Percentiles rank a stretch among this genome's conserved stretches.
Evolutionary conservation across 306 rosid genomes (phyloP).

Genomic region (Clitoria ternatea): DNA sequence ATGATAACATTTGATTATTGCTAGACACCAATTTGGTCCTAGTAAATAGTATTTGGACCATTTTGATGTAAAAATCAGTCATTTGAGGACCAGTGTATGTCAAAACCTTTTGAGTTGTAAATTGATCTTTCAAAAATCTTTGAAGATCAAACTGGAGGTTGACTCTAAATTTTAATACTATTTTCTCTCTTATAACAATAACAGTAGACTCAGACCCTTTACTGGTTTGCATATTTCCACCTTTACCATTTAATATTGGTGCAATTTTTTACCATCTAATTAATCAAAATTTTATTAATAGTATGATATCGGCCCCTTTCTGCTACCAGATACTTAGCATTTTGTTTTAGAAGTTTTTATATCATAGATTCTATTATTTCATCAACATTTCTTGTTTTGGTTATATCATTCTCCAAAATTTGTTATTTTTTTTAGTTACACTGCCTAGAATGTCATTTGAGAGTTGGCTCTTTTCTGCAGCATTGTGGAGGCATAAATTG

Average conservation of each 20-base stretch:
- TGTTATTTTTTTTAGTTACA: slow-evolving; percentile 1
- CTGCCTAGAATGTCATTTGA: slow-evolving; percentile 11
- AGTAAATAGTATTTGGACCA: not conserved
- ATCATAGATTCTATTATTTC: not conserved
- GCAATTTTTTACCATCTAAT: slow-evolving; percentile 5
- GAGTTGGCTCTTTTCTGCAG: slow-evolving; percentile 50
- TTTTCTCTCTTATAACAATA: not conserved
- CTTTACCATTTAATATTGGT: not conserved
- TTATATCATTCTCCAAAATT: slow-evolving; percentile 10
- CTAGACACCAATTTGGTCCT: not conserved
- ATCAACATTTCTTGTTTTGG: slow-evolving; percentile 5
- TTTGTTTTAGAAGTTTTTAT: slow-evolving; percentile 9
- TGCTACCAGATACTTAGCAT: not conserved
- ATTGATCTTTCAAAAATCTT: not conserved
- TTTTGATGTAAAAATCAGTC: not conserved
- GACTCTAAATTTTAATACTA: not conserved
- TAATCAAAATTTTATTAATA: slow-evolving; percentile 11
- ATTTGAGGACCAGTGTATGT: not conserved
- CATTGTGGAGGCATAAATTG: slow-evolving; percentile 96
- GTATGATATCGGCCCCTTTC: slow-evolving; percentile 3
- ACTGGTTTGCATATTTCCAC: not conserved
- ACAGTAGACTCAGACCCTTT: not conserved
- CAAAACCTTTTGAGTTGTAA: too few relatives aligned
- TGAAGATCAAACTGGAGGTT: not conserved
- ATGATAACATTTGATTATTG: not conserved